Evolutionary conservation across 75 land plant species (phyloP).

Genomic region (Pinus taeda): DNA sequence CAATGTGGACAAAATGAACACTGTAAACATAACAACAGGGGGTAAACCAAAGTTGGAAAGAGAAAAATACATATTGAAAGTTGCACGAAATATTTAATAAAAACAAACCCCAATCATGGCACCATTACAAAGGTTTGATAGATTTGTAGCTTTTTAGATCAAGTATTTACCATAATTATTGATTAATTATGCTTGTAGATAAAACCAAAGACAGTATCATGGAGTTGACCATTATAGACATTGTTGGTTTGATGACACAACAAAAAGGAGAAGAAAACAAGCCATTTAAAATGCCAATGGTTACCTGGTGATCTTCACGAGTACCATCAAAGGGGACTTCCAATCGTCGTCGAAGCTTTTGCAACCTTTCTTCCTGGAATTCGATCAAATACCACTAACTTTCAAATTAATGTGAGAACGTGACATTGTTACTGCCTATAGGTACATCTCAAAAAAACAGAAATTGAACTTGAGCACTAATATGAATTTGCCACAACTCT

Average conservation of each 20-base stretch:
- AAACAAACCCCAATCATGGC: neutral
- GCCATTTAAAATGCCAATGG: neutral
- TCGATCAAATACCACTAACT: neutral
- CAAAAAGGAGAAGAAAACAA: neutral
- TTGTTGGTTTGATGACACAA: neutral
- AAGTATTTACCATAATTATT: neutral
- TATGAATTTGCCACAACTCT: neutral
- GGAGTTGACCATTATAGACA: neutral
- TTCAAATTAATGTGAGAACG: neutral
- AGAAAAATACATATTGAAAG: neutral
- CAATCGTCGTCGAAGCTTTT: constrained; percentile 58
- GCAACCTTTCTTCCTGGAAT: constrained; percentile 74
- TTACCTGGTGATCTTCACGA: constrained; percentile 73
- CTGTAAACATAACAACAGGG: no score
- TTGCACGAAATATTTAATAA: neutral
- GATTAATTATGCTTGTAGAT: neutral
- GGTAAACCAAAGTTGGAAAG: no score
- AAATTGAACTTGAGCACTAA: neutral
- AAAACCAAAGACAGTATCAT: neutral
- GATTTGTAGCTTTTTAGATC: no score
- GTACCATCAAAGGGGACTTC: constrained; percentile 85
- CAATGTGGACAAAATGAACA: no score
- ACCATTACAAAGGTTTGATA: neutral
- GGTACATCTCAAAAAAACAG: neutral
- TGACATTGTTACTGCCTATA: neutral